Evolutionary conservation across 2,329 filamentous ascomycete genomes (phyloP), one percentile per base, ranked within the genome.

Genomic region (Tolypocladium paradoxum): DNA sequence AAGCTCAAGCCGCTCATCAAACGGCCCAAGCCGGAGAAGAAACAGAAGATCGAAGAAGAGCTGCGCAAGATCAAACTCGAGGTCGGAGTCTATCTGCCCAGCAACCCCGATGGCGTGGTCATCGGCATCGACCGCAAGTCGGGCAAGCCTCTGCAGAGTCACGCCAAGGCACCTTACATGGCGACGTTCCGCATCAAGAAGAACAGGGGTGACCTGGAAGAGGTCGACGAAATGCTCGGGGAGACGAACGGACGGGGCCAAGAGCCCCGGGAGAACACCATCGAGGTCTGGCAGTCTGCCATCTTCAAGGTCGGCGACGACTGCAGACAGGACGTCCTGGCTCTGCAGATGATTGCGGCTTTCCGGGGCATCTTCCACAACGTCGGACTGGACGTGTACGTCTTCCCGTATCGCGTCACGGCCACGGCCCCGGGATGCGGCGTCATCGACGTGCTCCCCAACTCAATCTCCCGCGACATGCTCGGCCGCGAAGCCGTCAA

Each of bases 271-370:
- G 65, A 66, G 51, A 82, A 79, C 62, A 88, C 83, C 0, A 83
- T 95, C 60, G 95, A 99, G 68, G 87, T 92, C n/a, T 97, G 93
- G 95, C 93, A 99, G 69, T 95, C 90, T 2, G 93, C 92, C 53
- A 99, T 99, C 65, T 99, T 99, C 83, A 99, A 99, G 69, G 95
- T 99, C 49, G 93, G 93, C 57, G 93, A 99, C 67, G 93, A 99
- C 69, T 97, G 93, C 67, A 87, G 93, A 50, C 93, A 99, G 71
- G 95, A 99, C 63, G 88, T 99, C 51, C 77, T 99, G 55, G 93
- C 93, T 2, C 76, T 99, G 56, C 93, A 99, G 70, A 95, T 99
- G 87, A 96, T 99, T 67, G 86, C 93, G 0, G 90, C 91, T 1
- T 99, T 99, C 77, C 85, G 93, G 27, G 91, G 91, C 57, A 99